Percentiles rank a stretch among this genome's conserved stretches.
Conservation (phyloP, 2,329 filamentous ascomycete genomes). For the Curvularia lunata region DNA sequence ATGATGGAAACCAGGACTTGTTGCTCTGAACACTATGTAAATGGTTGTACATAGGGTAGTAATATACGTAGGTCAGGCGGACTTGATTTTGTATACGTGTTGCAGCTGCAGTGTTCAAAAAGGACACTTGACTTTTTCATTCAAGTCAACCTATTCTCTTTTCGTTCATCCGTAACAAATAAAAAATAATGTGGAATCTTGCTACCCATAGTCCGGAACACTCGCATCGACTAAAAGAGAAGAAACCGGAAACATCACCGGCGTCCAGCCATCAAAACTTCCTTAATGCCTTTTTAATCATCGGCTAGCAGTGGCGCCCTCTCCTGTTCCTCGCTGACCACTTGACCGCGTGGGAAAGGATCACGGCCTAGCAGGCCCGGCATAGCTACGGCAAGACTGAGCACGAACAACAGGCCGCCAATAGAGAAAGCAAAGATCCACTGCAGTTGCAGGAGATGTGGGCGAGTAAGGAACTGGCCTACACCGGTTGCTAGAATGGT, state of each 20-base stretch:
- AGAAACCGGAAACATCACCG: too few relatives aligned
- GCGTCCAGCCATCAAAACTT: not conserved
- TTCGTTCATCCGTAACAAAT: not conserved
- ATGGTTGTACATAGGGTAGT: conserved; percentile 9
- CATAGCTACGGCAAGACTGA: conserved; percentile 69
- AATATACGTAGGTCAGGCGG: not conserved
- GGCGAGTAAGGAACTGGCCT: conserved; percentile 73
- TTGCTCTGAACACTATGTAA: conserved; percentile 25
- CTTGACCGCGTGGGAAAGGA: conserved; percentile 55
- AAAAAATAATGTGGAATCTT: too few relatives aligned
- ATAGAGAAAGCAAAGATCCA: conserved; percentile 93
- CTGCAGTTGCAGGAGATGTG: conserved; percentile 78
- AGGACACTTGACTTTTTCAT: not conserved
- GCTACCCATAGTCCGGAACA: not conserved
- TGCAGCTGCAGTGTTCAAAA: too few relatives aligned
- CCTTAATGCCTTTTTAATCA: conserved; percentile 8
- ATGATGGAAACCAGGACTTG: conserved; percentile 42
- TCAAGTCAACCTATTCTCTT: not conserved
- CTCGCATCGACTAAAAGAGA: not conserved
- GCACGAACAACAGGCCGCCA: conserved; percentile 74
- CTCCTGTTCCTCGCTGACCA: conserved; percentile 59
- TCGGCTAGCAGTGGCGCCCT: conserved; percentile 59
- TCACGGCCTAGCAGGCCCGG: conserved; percentile 68
- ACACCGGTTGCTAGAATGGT: conserved; percentile 68
- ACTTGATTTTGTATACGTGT: not conserved